Evolutionary conservation across 768 basidiomycete species (phyloP), one percentile per base, ranked within the genome.

Genomic region (Auricularia sp.): DNA sequence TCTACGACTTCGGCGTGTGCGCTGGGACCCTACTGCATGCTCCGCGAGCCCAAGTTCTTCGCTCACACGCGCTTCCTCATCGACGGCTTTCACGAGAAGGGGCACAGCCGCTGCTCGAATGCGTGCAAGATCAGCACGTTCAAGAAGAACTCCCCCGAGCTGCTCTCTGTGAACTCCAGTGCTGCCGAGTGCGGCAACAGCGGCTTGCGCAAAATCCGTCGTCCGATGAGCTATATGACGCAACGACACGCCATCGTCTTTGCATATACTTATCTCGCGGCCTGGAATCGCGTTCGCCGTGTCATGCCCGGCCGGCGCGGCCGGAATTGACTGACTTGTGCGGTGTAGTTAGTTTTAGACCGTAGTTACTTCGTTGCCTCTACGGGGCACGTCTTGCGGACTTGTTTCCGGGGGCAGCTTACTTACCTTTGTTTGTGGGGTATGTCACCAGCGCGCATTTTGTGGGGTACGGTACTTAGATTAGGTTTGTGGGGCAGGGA

Each of bases 121-220:
- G 75, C 71, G 18, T 39, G 37, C 37, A 76, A 75, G 66, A 68
- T 76, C 6, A 66, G 68, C 21, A 73, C 68, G 3, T 74, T 76
- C 58, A 66, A 68, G 14, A 70, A 69, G 1, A 65, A 69, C 11
- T 70, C 77, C 67, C 73, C 73, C 10, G 64, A 64, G 1, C 63
- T 77, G 2, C 58, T 65, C 5, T 44, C 44, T 3, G 65, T 75
- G 33, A 78, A 78, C 59, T 71, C 74, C 1, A 78, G 76, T 65
- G 74, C 74, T 1, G 76, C 70, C 1, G 76, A 77, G 66, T 75
- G 75, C 63, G 75, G 76, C 18, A 78, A 77, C 62, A 65, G 70
- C 3, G 71, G 71, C 7, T 44, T 75, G 11, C 33, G 36, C 0
- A 63, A 71, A 0, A 75, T 75, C 39, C 62, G 74, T 0, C 76